phyloP scores from a whole-genome alignment of 345 rosid species.

The Salix viminalis region DNA sequence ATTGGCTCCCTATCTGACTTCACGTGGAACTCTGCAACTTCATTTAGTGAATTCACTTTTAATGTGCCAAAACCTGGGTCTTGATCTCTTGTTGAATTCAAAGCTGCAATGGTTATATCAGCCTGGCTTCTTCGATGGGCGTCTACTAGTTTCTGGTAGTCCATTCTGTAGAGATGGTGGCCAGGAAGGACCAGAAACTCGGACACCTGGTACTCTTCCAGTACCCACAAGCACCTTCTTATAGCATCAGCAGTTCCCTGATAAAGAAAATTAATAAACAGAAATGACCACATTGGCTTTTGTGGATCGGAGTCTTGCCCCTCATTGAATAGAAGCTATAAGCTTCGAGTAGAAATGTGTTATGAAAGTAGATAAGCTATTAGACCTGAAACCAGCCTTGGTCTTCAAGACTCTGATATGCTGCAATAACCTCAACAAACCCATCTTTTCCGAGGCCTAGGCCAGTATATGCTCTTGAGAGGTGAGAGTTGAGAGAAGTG shows the following conservation, averaged over 20 bases:
- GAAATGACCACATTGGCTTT: neutral
- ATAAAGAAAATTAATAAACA: neutral
- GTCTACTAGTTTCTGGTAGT: conserved; percentile 58
- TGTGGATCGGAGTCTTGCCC: neutral
- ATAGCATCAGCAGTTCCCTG: conserved; percentile 91
- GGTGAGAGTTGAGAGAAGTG: conserved; percentile 79
- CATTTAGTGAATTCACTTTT: conserved; percentile 44
- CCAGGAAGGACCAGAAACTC: conserved; percentile 80
- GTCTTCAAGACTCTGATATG: conserved; percentile 71
- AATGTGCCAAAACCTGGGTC: conserved; percentile 51
- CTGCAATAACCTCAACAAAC: conserved; percentile 73
- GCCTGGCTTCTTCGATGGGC: conserved; percentile 49
- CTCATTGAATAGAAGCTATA: neutral
- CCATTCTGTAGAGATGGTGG: conserved; percentile 81
- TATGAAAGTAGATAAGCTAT: neutral
- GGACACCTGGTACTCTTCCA: conserved; percentile 66
- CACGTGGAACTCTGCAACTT: conserved; percentile 36
- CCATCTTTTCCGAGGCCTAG: conserved; percentile 56
- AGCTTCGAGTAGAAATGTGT: neutral
- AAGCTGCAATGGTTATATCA: conserved; percentile 57
- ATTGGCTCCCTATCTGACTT: conserved; percentile 26
- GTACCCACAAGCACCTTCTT: conserved; percentile 75
- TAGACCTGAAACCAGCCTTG: conserved; percentile 78
- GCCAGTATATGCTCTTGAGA: conserved; percentile 62
- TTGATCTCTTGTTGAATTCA: conserved; percentile 34